Base-by-base conservation (phyloP, 106 monocot species). In the Allium fistulosum region DNA sequence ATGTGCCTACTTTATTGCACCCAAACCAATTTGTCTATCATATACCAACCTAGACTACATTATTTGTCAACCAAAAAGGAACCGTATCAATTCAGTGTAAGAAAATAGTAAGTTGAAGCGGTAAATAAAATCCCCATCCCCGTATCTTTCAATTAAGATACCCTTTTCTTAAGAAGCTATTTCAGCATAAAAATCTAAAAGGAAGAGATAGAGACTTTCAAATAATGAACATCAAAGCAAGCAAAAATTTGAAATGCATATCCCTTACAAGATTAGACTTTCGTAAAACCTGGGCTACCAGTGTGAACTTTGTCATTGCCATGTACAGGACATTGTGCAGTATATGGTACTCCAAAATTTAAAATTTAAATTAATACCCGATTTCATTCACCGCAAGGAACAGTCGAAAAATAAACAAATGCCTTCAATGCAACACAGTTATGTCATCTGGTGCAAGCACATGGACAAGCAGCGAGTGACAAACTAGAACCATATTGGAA, bases 241-340 rank as follows among this genome's bases (percentile, higher is more conserved):
- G 1, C 10, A 3, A 11, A 26, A 10, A 62, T 28, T 11, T 9
- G 8, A 45, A 37, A 11, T 62, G 37, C 28, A 62, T 62, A 28
- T 62, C 9, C 26, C 11, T 0, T 62, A 28, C 11, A 26, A 22
- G 27, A 15, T 45, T 37, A 28, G 10, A 14, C 46, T 48, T 15
- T 48, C 15, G 16, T 9, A 16, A 65, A 50, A 17, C 59, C 60
- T 57, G 49, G 11, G 12, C 15, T 78, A 96, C 92, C 92, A 88
- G 68, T 70, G 62, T 59, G 65, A 96, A 96, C 62, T 96, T 92
- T 58, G 92, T 86, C 79, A 71, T 76, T 62, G 86, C 84, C 96
- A 97, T 89, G 80, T 78, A 97, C n/a, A 97, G 80, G 15, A 82
- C 80, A 88, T 88, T 97, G 65, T 84, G 84, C 69, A 89, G 69